Evolutionary conservation across 805 yeast genomes (phyloP), one percentile per base, ranked within the genome.

Genomic region (Schizosaccharomyces cryophilus): DNA sequence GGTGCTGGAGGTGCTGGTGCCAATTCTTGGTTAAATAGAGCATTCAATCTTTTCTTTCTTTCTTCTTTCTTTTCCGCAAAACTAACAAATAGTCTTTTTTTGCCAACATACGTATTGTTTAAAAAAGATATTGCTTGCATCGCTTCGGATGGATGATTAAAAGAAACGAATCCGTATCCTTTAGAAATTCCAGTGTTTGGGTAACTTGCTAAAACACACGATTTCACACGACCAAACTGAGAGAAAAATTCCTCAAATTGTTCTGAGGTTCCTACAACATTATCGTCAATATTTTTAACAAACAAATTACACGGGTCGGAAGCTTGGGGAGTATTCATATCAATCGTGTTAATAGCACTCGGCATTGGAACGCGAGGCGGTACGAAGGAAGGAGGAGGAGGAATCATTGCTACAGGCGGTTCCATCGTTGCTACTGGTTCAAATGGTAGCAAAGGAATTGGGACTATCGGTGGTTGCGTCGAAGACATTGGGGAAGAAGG

Each of bases 161-260:
- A 64, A 17, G 60, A 29, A 15, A 64, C 65, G 47, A 64, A 64
- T 6, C 66, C 66, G 47, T 59, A 62, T 7, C 64, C 64, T 56
- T 45, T 61, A 15, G 65, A 60, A 5, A 55, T 30, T 35, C 58
- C 56, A 4, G 61, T 35, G 9, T 51, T 29, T 19, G 61, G 60
- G 26, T 45, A 58, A 2, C 56, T 38, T 6, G 61, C 63, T 15
- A 64, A 45, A 40, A 55, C 21, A 9, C 62, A 42, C 1, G 63
- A 60, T 54, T 54, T 61, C 42, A 64, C 58, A 13, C 35, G 61
- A 1, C 66, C 66, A 48, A 54, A 62, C 9, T 29, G 30, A 11
- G 31, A 61, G 60, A 64, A 64, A 24, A 62, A 54, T 5, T 51
- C 58, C 17, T 59, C 54, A 21, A 64, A 42, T 17, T 62, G 63